These are phyloP conservation scores for cucumber (Cucumis sativus) DNA, from an alignment of 306 rosid species.

Conservation along the genomic window Cucumber_9930_V3 NC_026657.2:29691001-29691500, in stretches of 20 bases:
- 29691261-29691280: constrained; percentile 95
- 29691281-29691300: constrained; percentile 30
- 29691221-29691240: constrained; percentile 65
- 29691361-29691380: constrained; percentile 96
- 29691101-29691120: background rate
- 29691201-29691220: constrained; percentile 26
- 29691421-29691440: constrained; percentile 32
- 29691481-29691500: constrained; percentile 99
- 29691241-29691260: constrained; percentile 87
- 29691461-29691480: constrained; percentile 47
- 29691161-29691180: constrained; percentile 18
- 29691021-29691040: constrained; percentile 32
- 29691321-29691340: constrained; percentile 15
- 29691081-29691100: constrained; percentile 15
- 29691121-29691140: constrained; percentile 5
- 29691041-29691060: constrained; percentile 17
- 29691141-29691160: constrained; percentile 2
- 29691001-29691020: constrained; percentile 22
- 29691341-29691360: constrained; percentile 78
- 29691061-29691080: constrained; percentile 18
- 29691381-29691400: constrained; percentile 54
- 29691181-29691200: constrained; percentile 16
- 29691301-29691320: constrained; percentile 15
- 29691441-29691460: constrained; percentile 30
- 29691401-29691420: constrained; percentile 64